Conservation (phyloP, 495 filamentous ascomycete genomes). For the Xylaria acuta region DNA sequence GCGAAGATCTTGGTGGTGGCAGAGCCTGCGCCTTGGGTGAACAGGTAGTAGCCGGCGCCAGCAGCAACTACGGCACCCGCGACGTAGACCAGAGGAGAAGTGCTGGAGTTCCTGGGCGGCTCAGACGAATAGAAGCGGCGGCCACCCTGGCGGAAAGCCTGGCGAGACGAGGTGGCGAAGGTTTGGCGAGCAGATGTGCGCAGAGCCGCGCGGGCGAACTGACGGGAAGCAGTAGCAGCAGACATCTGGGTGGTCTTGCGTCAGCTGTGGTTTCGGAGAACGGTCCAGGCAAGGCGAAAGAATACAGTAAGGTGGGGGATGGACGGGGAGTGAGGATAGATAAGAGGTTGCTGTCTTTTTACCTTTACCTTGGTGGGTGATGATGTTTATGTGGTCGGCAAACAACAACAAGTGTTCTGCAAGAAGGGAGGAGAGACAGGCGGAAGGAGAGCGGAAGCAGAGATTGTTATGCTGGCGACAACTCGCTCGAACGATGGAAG, state of each 20-base stretch:
- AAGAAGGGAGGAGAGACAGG: not conserved
- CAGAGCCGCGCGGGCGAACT: constrained; percentile 63
- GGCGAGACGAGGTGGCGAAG: constrained; percentile 56
- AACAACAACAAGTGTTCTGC: not conserved
- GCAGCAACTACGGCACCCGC: constrained; percentile 63
- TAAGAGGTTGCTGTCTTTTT: constrained; percentile 17
- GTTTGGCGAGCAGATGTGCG: constrained; percentile 60
- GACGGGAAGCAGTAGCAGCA: constrained; percentile 50
- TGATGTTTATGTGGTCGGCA: not conserved
- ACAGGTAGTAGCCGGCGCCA: constrained; percentile 75
- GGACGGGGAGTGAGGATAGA: not conserved
- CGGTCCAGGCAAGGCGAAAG: not conserved
- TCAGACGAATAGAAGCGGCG: constrained; percentile 81
- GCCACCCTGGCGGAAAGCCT: constrained; percentile 67
- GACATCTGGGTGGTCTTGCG: constrained; percentile 49
- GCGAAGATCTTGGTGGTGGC: constrained; percentile 65
- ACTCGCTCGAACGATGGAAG: not conserved
- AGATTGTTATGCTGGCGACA: not conserved
- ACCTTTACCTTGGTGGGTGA: constrained; percentile 24
- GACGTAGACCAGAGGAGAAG: constrained; percentile 47
- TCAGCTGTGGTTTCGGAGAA: constrained; percentile 9
- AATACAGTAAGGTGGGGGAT: not conserved
- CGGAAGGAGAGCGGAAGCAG: not conserved
- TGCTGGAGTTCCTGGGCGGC: constrained; percentile 62
- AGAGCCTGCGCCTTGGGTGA: constrained; percentile 59